Conservation (phyloP, 2,329 filamentous ascomycete genomes). For the Albifimbria verrucaria region DNA sequence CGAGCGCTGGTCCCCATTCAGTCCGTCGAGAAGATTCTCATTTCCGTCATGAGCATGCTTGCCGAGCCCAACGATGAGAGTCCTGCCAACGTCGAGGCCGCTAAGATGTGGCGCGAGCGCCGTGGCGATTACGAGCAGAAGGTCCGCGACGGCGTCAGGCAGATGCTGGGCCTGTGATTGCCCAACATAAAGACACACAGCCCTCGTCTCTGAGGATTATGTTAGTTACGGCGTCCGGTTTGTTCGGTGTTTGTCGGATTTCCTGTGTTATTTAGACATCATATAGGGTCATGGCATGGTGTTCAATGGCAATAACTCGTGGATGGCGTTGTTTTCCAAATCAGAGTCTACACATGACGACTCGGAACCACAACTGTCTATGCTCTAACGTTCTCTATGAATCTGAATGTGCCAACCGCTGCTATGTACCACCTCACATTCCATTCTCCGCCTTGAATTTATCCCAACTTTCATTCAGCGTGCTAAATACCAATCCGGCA, state of each 20-base stretch:
- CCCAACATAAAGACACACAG: conserved; percentile 18
- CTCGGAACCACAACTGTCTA: neutral
- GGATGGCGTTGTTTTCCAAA: neutral
- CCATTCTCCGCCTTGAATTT: conserved; percentile 69
- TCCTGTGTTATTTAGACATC: conserved; percentile 1
- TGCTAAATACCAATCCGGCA: conserved; percentile 62
- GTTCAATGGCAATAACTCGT: conserved; percentile 12
- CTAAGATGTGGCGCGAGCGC: conserved; percentile 91
- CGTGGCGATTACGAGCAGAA: conserved; percentile 80
- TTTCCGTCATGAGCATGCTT: conserved; percentile 97
- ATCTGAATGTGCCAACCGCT: neutral
- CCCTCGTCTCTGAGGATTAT: conserved; percentile 11
- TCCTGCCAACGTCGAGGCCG: conserved; percentile 92
- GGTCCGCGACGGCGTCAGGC: conserved; percentile 78
- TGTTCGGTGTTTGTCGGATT: neutral
- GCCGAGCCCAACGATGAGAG: conserved; percentile 96
- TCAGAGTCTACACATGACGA: neutral
- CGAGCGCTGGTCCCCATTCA: conserved; percentile 97
- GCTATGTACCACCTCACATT: conserved; percentile 35
- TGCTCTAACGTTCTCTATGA: neutral
- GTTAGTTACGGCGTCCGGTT: neutral
- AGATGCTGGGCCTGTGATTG: conserved; percentile 67
- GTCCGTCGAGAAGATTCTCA: conserved; percentile 95
- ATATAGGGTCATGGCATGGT: conserved; percentile 18
- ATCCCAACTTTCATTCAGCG: conserved; percentile 70